These are phyloP conservation scores for Paramecium sexaurelia DNA, from an alignment of 73 alveolate species.

Conservation along the genomic window DNA sequence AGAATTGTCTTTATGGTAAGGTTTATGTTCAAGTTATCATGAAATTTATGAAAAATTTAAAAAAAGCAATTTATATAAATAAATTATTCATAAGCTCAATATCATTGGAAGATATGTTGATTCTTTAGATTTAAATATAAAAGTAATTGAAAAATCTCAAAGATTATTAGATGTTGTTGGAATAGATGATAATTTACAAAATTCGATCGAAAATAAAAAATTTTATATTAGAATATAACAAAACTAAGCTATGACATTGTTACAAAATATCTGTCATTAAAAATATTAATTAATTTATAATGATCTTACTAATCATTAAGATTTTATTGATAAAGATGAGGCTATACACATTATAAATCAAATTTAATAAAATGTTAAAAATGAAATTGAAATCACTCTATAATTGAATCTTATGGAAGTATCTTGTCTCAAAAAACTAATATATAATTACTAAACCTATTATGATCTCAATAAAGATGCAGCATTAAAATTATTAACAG, in stretches of 20 bases:
- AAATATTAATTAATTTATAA: background rate
- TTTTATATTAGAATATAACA: background rate
- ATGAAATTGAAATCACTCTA: background rate
- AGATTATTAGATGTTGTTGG: background rate
- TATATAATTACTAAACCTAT: background rate
- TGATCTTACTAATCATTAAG: background rate
- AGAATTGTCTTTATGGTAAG: background rate
- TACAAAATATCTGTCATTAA: no score
- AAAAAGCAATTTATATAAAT: background rate
- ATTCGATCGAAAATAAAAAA: background rate
- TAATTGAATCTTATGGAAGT: background rate
- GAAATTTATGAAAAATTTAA: background rate
- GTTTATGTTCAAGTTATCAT: background rate
- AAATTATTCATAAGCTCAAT: background rate
- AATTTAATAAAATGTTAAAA: background rate
- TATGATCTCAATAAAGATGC: background rate
- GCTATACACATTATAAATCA: background rate
- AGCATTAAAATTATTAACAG: background rate
- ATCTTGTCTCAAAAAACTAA: background rate
- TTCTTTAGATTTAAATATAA: background rate
- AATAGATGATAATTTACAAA: background rate
- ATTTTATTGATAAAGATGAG: background rate
- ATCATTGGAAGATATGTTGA: background rate
- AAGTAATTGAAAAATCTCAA: background rate
- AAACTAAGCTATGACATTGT: background rate